phyloP scores from a whole-genome alignment of 352 stramenopile genomes.

The Aphanomyces stellatus region DNA sequence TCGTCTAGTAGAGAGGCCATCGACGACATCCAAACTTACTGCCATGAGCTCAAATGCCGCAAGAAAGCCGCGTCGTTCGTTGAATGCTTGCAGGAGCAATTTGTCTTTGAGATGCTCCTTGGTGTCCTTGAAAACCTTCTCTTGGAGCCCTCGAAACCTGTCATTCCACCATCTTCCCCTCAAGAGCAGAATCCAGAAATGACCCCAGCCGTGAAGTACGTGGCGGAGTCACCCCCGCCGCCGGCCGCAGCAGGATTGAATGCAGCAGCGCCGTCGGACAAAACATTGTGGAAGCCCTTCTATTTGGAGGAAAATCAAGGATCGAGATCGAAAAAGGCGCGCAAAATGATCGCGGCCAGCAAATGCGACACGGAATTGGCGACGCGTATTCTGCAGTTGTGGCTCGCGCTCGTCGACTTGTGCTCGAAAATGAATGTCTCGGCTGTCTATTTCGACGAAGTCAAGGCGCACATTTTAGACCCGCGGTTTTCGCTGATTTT shows the following conservation, averaged over 20 bases:
- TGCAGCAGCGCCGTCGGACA: not conserved
- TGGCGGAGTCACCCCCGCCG: not conserved
- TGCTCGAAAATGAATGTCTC: not conserved
- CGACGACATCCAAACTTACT: constrained; percentile 7
- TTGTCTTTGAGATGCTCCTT: not conserved
- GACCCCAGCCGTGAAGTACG: not conserved
- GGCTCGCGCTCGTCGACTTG: not conserved
- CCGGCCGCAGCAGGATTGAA: not conserved
- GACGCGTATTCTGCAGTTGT: not conserved
- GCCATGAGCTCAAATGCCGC: constrained; percentile 4
- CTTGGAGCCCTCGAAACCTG: not conserved
- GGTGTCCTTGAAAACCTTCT: not conserved
- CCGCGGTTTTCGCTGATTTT: not conserved
- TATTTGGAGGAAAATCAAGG: not conserved
- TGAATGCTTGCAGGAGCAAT: not conserved
- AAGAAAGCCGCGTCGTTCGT: not conserved
- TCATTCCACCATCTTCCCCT: not conserved
- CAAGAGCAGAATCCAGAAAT: not conserved
- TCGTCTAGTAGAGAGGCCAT: not conserved
- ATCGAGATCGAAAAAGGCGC: not conserved
- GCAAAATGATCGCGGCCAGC: not conserved
- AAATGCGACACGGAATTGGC: not conserved
- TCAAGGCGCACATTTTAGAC: not conserved
- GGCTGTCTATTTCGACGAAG: constrained; percentile 1
- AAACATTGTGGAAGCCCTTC: constrained; percentile 5